phyloP scores from a whole-genome alignment of 2,329 filamentous ascomycete species.

The Diplocarpon mali region DNA sequence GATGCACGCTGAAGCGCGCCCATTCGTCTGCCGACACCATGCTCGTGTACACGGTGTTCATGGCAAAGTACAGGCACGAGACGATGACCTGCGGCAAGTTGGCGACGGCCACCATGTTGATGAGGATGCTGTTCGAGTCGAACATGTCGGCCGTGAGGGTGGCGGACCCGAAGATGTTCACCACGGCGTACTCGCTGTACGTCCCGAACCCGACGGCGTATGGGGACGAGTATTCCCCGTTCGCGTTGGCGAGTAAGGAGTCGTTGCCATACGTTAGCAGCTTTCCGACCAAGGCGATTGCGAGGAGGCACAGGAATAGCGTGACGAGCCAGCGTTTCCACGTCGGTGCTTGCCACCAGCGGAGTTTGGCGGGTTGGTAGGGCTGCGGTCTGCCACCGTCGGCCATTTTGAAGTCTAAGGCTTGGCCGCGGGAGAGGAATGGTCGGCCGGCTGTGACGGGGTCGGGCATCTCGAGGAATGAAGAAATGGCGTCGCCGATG shows the following conservation, averaged over 20 bases:
- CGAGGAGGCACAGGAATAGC: slow-evolving; percentile 7
- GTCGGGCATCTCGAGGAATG: slow-evolving; percentile 28
- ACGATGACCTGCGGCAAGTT: slow-evolving; percentile 38
- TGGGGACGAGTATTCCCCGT: background rate
- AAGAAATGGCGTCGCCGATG: slow-evolving; percentile 29
- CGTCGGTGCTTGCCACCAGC: slow-evolving; percentile 16
- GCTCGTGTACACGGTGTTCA: slow-evolving; percentile 35
- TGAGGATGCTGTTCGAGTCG: slow-evolving; percentile 7
- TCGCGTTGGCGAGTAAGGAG: background rate
- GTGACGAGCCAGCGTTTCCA: slow-evolving; percentile 10
- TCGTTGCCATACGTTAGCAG: slow-evolving; percentile 6
- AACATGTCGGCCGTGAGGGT: slow-evolving; percentile 1
- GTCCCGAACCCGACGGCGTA: slow-evolving; percentile 11
- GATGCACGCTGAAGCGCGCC: slow-evolving; percentile 27
- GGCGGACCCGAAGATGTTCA: background rate
- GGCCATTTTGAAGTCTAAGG: slow-evolving; percentile 6
- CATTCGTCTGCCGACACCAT: slow-evolving; percentile 39
- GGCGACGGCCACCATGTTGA: slow-evolving; percentile 27
- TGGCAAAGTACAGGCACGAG: slow-evolving; percentile 34
- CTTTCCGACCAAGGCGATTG: background rate
- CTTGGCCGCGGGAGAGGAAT: slow-evolving; percentile 18
- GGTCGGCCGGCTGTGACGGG: slow-evolving; percentile 19
- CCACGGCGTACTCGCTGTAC: slow-evolving; percentile 10
- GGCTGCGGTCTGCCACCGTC: background rate
- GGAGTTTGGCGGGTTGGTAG: slow-evolving; percentile 3